Conservation (phyloP, 83 land plant species). For the Isoetes engelmannii region DNA sequence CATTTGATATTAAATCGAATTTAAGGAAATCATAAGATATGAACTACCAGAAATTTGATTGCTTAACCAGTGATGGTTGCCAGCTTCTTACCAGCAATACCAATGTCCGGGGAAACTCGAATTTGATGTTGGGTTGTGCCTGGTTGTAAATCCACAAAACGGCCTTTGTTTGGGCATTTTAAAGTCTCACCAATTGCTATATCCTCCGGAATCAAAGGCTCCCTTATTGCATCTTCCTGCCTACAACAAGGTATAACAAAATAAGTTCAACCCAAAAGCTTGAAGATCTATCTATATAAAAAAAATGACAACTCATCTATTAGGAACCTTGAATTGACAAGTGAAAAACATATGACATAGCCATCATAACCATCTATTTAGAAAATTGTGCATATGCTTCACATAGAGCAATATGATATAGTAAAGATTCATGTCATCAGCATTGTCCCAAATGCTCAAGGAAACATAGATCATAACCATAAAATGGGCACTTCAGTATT, state of each 20-base stretch:
- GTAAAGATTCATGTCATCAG: too few relatives aligned
- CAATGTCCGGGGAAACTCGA: neutral
- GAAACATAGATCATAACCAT: too few relatives aligned
- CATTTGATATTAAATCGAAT: neutral
- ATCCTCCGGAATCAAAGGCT: neutral
- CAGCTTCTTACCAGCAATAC: neutral
- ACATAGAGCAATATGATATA: too few relatives aligned
- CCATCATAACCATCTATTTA: too few relatives aligned
- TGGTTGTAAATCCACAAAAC: neutral
- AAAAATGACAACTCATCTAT: too few relatives aligned
- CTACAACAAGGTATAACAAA: neutral
- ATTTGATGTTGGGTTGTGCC: neutral
- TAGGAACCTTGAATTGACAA: neutral
- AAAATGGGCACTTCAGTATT: too few relatives aligned
- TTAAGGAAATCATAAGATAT: neutral
- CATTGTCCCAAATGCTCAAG: too few relatives aligned
- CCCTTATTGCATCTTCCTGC: slow-evolving; percentile 1
- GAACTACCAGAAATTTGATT: neutral
- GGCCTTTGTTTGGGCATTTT: neutral
- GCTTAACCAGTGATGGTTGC: too few relatives aligned
- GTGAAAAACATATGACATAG: neutral
- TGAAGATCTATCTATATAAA: too few relatives aligned
- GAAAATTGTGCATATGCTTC: too few relatives aligned
- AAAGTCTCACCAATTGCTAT: slow-evolving; percentile 2
- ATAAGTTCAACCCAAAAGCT: too few relatives aligned